Percentiles rank a stretch among this genome's conserved stretches.
These are phyloP conservation scores for Colletotrichum theobromicola DNA, from an alignment of 2,329 filamentous ascomycete species.

Conservation along the genomic window DNA sequence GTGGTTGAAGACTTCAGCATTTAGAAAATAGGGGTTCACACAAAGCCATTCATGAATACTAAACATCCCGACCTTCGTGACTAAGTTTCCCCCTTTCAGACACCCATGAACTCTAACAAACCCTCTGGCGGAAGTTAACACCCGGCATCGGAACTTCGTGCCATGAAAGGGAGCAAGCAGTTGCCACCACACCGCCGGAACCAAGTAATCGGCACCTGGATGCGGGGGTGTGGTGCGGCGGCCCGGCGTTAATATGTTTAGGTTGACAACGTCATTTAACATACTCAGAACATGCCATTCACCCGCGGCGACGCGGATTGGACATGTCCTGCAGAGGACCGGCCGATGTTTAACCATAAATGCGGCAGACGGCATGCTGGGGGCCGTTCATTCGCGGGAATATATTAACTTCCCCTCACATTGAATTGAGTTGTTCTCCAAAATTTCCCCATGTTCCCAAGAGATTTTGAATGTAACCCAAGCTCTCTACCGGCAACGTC, in stretches of 20 bases:
- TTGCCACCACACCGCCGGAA: background rate
- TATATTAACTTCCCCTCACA: background rate
- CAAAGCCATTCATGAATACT: background rate
- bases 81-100: background rate
- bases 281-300: background rate
- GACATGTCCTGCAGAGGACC: background rate
- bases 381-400: background rate
- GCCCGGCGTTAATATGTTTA: background rate
- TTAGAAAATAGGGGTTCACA: background rate
- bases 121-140: background rate
- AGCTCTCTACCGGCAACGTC: background rate
- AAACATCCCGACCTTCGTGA: background rate
- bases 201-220: background rate
- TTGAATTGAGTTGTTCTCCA: background rate
- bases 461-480: slow-evolving; percentile 11
- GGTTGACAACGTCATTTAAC: slow-evolving; percentile 3
- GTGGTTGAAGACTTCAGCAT: background rate
- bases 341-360: background rate
- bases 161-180: background rate
- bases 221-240: slow-evolving; percentile 10
- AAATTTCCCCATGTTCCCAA: slow-evolving; percentile 2
- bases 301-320: background rate
- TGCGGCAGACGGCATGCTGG: background rate
- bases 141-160: background rate
- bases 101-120: background rate